Evolutionary conservation across 2,329 filamentous ascomycete genomes (phyloP), one percentile per base, ranked within the genome.

Genomic region (Penicillium sclerotiorum): DNA sequence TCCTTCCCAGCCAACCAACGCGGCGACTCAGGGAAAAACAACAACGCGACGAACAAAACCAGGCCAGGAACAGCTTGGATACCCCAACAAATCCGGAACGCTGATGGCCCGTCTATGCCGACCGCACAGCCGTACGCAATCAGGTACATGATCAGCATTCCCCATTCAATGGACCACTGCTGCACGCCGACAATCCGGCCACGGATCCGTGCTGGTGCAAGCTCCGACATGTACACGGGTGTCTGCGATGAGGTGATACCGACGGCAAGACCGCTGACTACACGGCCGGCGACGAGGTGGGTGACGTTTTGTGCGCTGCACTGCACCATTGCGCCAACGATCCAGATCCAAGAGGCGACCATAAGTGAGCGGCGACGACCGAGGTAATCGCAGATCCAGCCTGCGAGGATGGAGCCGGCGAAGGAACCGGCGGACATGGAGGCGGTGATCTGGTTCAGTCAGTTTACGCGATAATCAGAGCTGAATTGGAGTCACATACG

Each of bases 381-480:
- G 35, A 62, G 55, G 5, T 53, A 51, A 49, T 66, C 63, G 1
- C 58, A 57, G 4, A 61, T 13, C 50, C 55, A 64, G 1, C 62
- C 62, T 5, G 59, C 58, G 18, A 55, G 47, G 20, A 64, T 53
- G 1, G 55, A 53, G 8, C 54, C 57, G 6, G 51, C 61, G 13
- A 61, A 63, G 13, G 60, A 63, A 8, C 58, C 59, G 0, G 56
- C 58, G 7, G 57, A 62, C 55, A 62, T 89, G 41, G 84, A 75
- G 18, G 87, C 85, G 0, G 83, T 86, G 62, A 89, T 88, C 73
- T 76, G 66, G 4, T 43, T n/a, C n/a, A n/a, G n/a, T n/a, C n/a
- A n/a, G n/a, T n/a, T n/a, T n/a, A n/a, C n/a, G n/a, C n/a, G n/a
- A n/a, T n/a, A 32, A 32, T 15, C 5, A 32, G 23, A 12, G 4